phyloP scores from a whole-genome alignment of 192 early-diverging fungal species.

The Neocallimastix lanati region DNA sequence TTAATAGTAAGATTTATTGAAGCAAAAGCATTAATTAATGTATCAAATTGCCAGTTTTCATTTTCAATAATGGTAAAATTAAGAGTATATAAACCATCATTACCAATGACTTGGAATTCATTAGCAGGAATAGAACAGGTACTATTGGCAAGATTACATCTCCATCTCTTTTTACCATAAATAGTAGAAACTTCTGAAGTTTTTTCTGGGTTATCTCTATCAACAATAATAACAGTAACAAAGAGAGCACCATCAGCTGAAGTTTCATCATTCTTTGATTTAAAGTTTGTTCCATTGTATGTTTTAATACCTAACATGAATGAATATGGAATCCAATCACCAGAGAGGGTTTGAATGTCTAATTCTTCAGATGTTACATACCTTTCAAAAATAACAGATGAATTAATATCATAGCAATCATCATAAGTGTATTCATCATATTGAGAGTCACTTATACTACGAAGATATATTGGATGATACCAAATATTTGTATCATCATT shows the following conservation, averaged over 20 bases:
- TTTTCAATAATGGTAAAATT: background rate
- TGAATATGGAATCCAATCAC: background rate
- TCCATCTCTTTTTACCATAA: background rate
- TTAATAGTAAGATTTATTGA: background rate
- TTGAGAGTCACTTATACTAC: background rate
- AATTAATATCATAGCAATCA: background rate
- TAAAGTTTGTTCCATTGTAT: background rate
- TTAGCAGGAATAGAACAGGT: background rate
- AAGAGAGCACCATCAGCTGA: background rate
- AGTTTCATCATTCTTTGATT: background rate
- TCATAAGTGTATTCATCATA: background rate
- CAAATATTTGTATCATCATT: background rate
- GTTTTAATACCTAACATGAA: background rate
- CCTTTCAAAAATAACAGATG: background rate
- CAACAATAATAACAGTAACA: background rate
- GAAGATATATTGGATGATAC: background rate
- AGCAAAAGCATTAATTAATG: background rate
- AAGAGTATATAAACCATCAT: background rate
- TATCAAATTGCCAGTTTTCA: background rate
- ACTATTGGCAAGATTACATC: background rate
- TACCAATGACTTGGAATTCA: background rate
- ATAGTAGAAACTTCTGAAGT: background rate
- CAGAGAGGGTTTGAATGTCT: background rate
- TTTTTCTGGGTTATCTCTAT: background rate
- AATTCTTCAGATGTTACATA: background rate